phyloP scores from a whole-genome alignment of 2,329 filamentous ascomycete genomes.

The Microcera coccophila region DNA sequence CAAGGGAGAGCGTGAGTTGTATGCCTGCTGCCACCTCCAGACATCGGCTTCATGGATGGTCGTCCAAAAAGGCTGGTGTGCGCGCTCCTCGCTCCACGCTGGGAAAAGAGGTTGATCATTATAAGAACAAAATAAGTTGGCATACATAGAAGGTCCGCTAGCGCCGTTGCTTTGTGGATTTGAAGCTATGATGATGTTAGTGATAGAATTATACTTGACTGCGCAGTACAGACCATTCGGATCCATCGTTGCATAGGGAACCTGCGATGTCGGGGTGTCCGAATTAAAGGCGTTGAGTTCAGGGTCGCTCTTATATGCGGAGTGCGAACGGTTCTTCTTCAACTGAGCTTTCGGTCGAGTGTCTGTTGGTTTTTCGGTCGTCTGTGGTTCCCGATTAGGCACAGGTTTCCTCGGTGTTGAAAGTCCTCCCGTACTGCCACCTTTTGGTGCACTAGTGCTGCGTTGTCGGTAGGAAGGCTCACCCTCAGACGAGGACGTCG shows the following conservation, averaged over 20 bases:
- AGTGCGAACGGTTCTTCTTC: constrained; percentile 19
- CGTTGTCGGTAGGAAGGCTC: constrained; percentile 25
- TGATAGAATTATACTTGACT: neutral
- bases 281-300: neutral
- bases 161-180: constrained; percentile 11
- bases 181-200: constrained; percentile 11
- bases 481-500: constrained; percentile 20
- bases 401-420: neutral
- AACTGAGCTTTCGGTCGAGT: constrained; percentile 22
- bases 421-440: constrained; percentile 9
- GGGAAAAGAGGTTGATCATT: constrained; percentile 8
- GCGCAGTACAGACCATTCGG: constrained; percentile 12
- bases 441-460: constrained; percentile 31
- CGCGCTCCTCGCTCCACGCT: constrained; percentile 11
- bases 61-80: neutral
- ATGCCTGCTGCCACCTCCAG: constrained; percentile 7
- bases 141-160: constrained; percentile 48
- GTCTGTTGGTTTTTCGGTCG: constrained; percentile 7
- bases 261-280: constrained; percentile 3
- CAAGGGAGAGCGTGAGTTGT: constrained; percentile 4
- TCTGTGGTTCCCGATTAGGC: neutral
- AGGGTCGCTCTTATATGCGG: neutral
- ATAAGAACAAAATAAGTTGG: constrained; percentile 21
- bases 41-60: constrained; percentile 12
- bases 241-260: constrained; percentile 8